A percentile compares a stretch with the other conserved stretches of the same genome.
These are phyloP conservation scores for Candida loeiensis DNA, from an alignment of 805 yeast genomes.

Conservation along the genomic window DNA sequence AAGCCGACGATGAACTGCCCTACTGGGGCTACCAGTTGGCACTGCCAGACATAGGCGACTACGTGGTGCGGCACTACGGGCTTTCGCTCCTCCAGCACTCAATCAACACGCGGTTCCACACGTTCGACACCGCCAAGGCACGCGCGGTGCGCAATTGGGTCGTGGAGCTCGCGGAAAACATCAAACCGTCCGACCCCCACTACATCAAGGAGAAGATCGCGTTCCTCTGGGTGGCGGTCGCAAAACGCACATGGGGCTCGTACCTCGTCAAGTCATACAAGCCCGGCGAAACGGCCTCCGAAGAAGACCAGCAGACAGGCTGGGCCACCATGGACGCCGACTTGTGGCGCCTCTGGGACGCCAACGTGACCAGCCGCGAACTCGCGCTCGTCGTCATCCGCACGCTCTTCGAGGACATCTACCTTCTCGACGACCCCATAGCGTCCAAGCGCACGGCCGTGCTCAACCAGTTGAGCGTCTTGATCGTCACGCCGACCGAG, in stretches of 20 bases:
- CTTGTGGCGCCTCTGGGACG: conserved; percentile 71
- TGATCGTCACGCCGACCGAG: conserved; percentile 70
- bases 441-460: conserved; percentile 78
- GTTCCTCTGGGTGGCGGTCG: conserved; percentile 84
- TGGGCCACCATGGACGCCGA: conserved; percentile 89
- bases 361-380: conserved; percentile 62
- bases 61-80: conserved; percentile 86
- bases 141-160: conserved; percentile 80
- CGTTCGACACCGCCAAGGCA: conserved; percentile 52
- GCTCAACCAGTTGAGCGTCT: conserved; percentile 77
- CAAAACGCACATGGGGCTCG: conserved; percentile 89
- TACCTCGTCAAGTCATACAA: conserved; percentile 41
- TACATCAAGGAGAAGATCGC: conserved; percentile 88
- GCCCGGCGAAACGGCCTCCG: conserved; percentile 2
- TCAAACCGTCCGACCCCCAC: conserved; percentile 71
- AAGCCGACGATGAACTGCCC: conserved; percentile 79
- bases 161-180: conserved; percentile 65
- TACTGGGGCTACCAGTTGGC: conserved; percentile 90
- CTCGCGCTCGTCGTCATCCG: conserved; percentile 73
- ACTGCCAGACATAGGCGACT: conserved; percentile 53
- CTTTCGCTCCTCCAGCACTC: conserved; percentile 74
- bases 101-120: conserved; percentile 55
- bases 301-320: conserved; percentile 49
- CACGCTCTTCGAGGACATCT: conserved; percentile 89
- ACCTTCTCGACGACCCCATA: conserved; percentile 84